phyloP scores from a whole-genome alignment of 257 asterid genomes.

The Solanum chaucha region DNA sequence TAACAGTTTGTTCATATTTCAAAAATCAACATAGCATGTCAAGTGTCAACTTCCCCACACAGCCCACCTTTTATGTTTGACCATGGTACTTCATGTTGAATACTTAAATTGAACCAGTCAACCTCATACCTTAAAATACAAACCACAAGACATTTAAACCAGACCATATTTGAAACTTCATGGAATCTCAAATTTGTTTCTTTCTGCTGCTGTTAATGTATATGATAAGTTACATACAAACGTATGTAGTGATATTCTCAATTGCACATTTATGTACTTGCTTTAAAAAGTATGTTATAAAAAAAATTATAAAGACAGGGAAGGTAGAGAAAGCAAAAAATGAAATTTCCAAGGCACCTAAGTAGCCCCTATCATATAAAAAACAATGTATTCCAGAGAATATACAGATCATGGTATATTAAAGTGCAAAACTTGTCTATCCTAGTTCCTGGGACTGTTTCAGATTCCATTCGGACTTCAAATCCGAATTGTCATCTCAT shows the following conservation, averaged over 20 bases:
- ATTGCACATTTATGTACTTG: background rate
- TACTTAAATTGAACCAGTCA: background rate
- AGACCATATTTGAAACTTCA: background rate
- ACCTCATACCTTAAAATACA: background rate
- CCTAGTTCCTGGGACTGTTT: background rate
- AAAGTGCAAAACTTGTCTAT: background rate
- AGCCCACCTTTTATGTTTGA: background rate
- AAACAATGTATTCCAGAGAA: background rate
- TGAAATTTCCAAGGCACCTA: background rate
- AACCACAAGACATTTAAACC: background rate
- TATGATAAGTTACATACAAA: background rate
- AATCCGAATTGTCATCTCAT: constrained; percentile 10
- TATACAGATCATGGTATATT: background rate
- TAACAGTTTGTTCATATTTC: background rate
- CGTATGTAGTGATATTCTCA: background rate
- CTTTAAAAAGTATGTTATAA: background rate
- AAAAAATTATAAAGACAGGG: background rate
- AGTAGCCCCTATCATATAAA: background rate
- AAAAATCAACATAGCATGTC: background rate
- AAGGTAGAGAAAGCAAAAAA: background rate
- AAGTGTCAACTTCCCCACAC: background rate
- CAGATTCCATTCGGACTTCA: background rate
- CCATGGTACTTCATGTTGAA: background rate
- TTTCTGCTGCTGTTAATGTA: background rate
- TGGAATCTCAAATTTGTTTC: background rate